Percentiles rank a stretch among this genome's conserved stretches.
These are phyloP conservation scores for Choiromyces venosus DNA, from an alignment of 495 filamentous ascomycete species.

Conservation along the genomic window DNA sequence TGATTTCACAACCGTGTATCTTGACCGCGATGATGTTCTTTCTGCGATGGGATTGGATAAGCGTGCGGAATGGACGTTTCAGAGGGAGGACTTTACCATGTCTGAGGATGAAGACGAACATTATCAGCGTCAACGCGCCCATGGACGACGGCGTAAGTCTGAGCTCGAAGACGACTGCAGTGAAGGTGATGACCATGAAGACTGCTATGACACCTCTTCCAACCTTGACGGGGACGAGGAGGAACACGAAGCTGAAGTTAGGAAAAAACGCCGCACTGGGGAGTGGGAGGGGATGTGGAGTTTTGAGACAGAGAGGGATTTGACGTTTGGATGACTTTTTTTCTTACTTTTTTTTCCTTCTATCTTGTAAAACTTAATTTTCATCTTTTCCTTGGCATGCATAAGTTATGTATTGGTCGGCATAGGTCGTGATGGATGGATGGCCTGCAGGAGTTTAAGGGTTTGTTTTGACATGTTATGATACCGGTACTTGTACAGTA, in stretches of 20 bases:
- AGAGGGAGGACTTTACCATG: constrained; percentile 17
- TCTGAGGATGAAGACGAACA: background rate
- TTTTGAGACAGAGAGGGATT: background rate
- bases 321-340: background rate
- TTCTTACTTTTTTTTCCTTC: background rate
- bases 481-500: background rate
- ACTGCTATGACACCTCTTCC: constrained; percentile 1
- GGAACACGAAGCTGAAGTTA: background rate
- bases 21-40: constrained; percentile 33
- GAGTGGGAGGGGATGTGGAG: background rate
- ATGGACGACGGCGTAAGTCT: background rate
- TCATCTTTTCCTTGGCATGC: background rate
- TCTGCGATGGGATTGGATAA: constrained; percentile 26
- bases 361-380: background rate
- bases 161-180: background rate
- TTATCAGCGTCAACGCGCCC: background rate
- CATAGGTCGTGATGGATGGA: background rate
- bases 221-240: background rate
- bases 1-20: constrained; percentile 35
- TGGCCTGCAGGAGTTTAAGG: background rate
- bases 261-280: background rate
- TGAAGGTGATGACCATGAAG: background rate
- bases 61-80: constrained; percentile 23
- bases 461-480: background rate
- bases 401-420: background rate